Conservation (phyloP, 2,329 filamentous ascomycete genomes). For the Pestalotiopsis fici region DNA sequence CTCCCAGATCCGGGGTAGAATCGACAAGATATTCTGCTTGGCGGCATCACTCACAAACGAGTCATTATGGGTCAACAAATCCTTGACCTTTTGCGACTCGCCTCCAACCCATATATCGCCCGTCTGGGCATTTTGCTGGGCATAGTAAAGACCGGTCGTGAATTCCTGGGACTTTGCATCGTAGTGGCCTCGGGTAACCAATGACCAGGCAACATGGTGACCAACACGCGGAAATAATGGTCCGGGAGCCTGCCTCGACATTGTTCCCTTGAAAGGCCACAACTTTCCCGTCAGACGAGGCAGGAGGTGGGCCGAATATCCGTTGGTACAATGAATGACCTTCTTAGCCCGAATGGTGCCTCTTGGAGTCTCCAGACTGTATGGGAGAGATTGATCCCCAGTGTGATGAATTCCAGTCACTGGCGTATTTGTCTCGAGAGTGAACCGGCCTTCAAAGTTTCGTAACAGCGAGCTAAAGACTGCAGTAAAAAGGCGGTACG, state of each 20-base stretch:
- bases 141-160: background rate
- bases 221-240: background rate
- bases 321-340: background rate
- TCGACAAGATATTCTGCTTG: too few relatives aligned
- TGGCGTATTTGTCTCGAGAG: conserved; percentile 38
- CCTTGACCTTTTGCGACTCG: background rate
- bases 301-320: background rate
- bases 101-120: background rate
- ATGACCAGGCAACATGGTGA: too few relatives aligned
- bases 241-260: background rate
- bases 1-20: too few relatives aligned
- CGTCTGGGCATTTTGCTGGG: background rate
- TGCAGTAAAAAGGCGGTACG: conserved; percentile 46
- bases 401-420: conserved; percentile 11
- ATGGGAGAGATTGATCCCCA: background rate
- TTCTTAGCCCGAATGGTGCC: background rate
- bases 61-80: background rate
- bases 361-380: background rate
- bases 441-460: conserved; percentile 29
- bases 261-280: background rate
- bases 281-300: background rate
- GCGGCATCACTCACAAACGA: too few relatives aligned
- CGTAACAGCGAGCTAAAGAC: conserved; percentile 41
- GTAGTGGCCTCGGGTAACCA: too few relatives aligned
- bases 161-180: background rate